Percentiles rank a stretch among this genome's conserved stretches.
phyloP scores from a whole-genome alignment of 495 filamentous ascomycete species.

The Penicillium dipodomyicola region DNA sequence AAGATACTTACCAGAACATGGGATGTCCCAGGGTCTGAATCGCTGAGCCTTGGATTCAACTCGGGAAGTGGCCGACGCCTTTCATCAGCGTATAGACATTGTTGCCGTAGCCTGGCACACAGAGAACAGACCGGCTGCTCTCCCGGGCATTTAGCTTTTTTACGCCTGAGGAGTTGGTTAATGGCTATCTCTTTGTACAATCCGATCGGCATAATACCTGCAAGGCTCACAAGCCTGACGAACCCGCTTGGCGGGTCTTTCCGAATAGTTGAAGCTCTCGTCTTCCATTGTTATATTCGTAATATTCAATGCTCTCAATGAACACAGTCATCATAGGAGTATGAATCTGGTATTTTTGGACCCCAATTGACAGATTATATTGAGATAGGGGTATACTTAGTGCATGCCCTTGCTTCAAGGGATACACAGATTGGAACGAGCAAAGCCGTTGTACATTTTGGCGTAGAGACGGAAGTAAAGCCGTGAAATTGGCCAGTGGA shows the following conservation, averaged over 20 bases:
- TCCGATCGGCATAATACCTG: slow-evolving; percentile 23
- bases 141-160: slow-evolving; percentile 50
- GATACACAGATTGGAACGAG: background rate
- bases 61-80: slow-evolving; percentile 26
- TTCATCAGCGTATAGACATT: slow-evolving; percentile 43
- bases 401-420: background rate
- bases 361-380: background rate
- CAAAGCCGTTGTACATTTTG: background rate
- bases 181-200: background rate
- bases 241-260: slow-evolving; percentile 42
- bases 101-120: slow-evolving; percentile 43
- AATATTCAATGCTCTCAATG: background rate
- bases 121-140: slow-evolving; percentile 49
- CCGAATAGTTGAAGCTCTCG: slow-evolving; percentile 18
- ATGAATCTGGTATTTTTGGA: background rate
- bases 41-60: slow-evolving; percentile 10
- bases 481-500: background rate
- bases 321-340: background rate
- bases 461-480: background rate
- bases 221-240: slow-evolving; percentile 50
- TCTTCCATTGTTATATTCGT: slow-evolving; percentile 21
- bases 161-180: slow-evolving; percentile 34
- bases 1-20: slow-evolving; percentile 24
- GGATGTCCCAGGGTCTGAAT: slow-evolving; percentile 16
- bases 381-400: background rate